Evolutionary conservation across 345 rosid genomes (phyloP), one percentile per base, ranked within the genome.

Genomic region (Gossypium mustelinum): DNA sequence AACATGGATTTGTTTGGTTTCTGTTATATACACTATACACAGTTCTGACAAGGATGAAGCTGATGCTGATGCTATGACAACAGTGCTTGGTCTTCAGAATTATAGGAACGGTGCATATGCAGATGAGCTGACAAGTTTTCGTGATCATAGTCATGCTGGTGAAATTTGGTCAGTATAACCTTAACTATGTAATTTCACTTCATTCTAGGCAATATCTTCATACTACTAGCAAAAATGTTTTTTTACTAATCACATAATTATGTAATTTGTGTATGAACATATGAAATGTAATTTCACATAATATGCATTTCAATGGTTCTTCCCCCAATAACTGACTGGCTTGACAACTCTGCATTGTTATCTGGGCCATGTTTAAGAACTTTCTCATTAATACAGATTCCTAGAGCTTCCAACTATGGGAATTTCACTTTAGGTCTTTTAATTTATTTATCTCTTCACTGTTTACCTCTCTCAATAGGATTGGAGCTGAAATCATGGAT

Each of bases 31-130:
- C 57, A 78, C 54, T 27, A 54, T 7, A 54, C 16, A 29, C 86
- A 95, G 99, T 81, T 95, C 97, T 50, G 98, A 92, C 79, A 95
- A 95, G 81, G 99, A 93, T 66, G 99, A 93, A 76, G 80, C 88
- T 14, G 98, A 89, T 81, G 86, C 92, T 44, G 99, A 95, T 70
- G 97, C 86, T 34, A 85, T 86, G 71, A 76, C 85, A 57, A 89
- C 98, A 47, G 84, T 89, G 94, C 86, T 92, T 29, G 98, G 99
- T 75, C 92, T 85, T 52, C 99, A 89, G 78, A 93, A 93, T 86
- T 93, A 95, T 70, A 93, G 99, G 99, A 86, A 95, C 81, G 78
- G 94, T 67, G 97, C 97, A 4, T 93, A 93, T 77, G 92, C 97
- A 0, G 97, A 89, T 75, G 99, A 95, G 86, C 84, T 95, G 77